Evolutionary conservation across 2,329 filamentous ascomycete species (phyloP), one percentile per base, ranked within the genome.

Genomic region (Hymenotorrendiella dingleyae): DNA sequence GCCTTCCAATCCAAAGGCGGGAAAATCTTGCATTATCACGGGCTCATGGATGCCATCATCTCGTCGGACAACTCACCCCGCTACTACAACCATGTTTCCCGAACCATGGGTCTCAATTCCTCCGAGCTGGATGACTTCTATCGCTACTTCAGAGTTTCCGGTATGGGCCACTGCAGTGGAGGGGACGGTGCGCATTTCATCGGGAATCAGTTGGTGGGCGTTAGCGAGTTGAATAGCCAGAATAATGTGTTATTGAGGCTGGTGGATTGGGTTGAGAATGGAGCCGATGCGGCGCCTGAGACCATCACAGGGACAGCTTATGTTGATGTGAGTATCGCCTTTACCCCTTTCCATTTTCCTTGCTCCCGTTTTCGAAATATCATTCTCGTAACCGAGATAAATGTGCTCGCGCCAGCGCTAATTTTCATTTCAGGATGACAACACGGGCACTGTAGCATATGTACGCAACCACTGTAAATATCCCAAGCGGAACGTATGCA

Each of bases 81-180:
- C 7, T 74, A 73, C 63, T 74, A 74, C 56, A 30, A 43, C n/a
- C 43, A 49, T 21, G 46, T 49, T 12, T 46, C 46, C 6, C 14
- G 24, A 17, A 70, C 66, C 0, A 71, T 74, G 68, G 47, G 53
- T 4, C 50, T 62, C 0, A 47, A 52, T 1, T 42, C 58, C 2
- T 36, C 41, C 0, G 45, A 65, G 29, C 54, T 72, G 8, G 68
- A 72, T 45, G 54, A 58, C 1, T 72, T 70, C 46, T 69, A 73
- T 54, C 66, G 72, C 38, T 68, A 65, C 55, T 76, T 77, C 62
- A 64, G 64, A 26, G 69, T 69, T 56, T 70, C 55, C 43, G 74
- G 72, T 12, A 71, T 71, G 62, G 62, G 57, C 2, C 74, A 78
- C 55, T 78, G 74, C 53, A 48, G 46, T 23, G 66, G 67, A 5